Base-by-base conservation (phyloP, 2,329 filamentous ascomycete genomes). In the Colletotrichum zoysiae region DNA sequence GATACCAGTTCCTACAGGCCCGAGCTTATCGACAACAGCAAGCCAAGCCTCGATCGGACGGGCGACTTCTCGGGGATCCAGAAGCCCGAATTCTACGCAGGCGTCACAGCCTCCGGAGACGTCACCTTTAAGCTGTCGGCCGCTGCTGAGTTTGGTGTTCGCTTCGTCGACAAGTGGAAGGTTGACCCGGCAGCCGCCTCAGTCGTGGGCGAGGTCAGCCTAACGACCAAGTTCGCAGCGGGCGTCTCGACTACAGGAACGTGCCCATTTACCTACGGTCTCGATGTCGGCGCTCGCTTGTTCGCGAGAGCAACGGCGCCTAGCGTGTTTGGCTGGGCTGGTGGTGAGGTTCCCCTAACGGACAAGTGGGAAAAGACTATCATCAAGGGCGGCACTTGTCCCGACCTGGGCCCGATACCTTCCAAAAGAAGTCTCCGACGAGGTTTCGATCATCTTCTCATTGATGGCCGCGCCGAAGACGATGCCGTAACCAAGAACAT, bases 221-320 rank as follows among this genome's bases (percentile, higher is more conserved):
- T 76, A 20, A 74, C 46, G 46, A 59, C 74, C 61, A 67, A 74
- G 51, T 50, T 75, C 8, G 23, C 20, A 7, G 73, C 74, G n/a
- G 75, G 74, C 59, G 26, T 70, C 46, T 74, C 70, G 11, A 77
- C 71, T 56, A 62, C 20, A n/a, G 75, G 60, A 20, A 66, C 73
- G 18, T 77, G 75, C 51, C 75, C 76, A 33, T 77, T 76, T 56
- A 75, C 74, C 0, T 76, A 71, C 33, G 74, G 75, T 9, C 55
- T 77, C 46, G 75, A 77, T 42, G 74, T 74, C 44, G 76, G 76
- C 38, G 74, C 73, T 12, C 69, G 67, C 26, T 60, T 77, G 18
- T 77, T 62, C 33, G 75, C 76, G 3, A 65, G 65, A 50, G 75
- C 57, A n/a, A 48, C 48, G 55, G 75, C 74, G 38, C 75, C 75